phyloP scores from a whole-genome alignment of 768 basidiomycete genomes.

The Trametes elegans region DNA sequence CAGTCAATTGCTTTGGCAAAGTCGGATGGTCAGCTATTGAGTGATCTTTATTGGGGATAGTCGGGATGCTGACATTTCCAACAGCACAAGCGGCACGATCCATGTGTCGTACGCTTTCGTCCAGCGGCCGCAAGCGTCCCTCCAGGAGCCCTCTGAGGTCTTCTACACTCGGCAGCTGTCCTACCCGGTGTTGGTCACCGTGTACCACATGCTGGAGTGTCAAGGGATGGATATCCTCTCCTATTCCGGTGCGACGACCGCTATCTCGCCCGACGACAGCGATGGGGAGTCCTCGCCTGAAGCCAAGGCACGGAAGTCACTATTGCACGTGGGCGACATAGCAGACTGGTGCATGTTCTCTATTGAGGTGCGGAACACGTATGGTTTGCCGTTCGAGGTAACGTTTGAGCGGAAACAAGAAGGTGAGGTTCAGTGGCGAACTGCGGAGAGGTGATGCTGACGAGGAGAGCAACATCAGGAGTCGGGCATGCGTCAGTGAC shows the following conservation, averaged over 20 bases:
- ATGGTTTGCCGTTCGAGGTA: conserved; percentile 89
- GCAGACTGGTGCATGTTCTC: conserved; percentile 84
- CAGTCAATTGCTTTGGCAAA: conserved; percentile 82
- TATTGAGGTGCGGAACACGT: conserved; percentile 89
- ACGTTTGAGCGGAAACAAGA: conserved; percentile 65
- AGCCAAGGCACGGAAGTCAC: conserved; percentile 23
- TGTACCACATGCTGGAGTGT: conserved; percentile 93
- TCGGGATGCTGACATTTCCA: conserved; percentile 5
- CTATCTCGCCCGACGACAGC: conserved; percentile 15
- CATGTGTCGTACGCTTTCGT: conserved; percentile 82
- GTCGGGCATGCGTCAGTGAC: conserved; percentile 40
- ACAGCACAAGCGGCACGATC: conserved; percentile 73
- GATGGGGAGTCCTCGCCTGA: conserved; percentile 22
- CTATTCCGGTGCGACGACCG: conserved; percentile 38
- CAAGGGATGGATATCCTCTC: conserved; percentile 79
- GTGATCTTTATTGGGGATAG: conserved; percentile 15
- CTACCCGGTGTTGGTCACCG: conserved; percentile 89
- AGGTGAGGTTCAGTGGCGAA: no score
- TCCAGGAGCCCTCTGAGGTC: conserved; percentile 38
- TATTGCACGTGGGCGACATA: conserved; percentile 46
- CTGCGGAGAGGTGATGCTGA: neutral
- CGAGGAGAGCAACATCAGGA: conserved; percentile 33
- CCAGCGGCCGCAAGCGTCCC: conserved; percentile 39
- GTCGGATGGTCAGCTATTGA: conserved; percentile 76
- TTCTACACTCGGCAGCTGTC: conserved; percentile 88